These are phyloP conservation scores for Cladosporium halotolerans DNA, from an alignment of 2,329 filamentous ascomycete species.

Conservation along the genomic window DNA sequence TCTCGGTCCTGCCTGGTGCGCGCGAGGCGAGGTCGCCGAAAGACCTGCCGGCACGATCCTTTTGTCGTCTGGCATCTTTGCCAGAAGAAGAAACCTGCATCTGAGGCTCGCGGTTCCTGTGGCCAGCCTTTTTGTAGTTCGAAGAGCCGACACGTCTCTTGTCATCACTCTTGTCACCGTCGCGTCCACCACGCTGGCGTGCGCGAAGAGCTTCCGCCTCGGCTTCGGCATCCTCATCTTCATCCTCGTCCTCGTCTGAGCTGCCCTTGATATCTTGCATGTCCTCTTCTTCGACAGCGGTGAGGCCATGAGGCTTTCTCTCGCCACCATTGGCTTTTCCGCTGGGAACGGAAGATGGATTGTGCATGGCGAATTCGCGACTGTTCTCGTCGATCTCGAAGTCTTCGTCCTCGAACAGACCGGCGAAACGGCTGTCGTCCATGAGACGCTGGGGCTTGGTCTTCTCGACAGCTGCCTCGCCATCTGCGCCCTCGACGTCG, in stretches of 20 bases:
- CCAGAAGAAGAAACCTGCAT: slow-evolving; percentile 53
- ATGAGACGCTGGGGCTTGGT: slow-evolving; percentile 50
- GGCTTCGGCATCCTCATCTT: slow-evolving; percentile 34
- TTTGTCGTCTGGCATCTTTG: slow-evolving; percentile 27
- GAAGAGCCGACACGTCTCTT: slow-evolving; percentile 58
- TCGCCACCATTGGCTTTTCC: slow-evolving; percentile 26
- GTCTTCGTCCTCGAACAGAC: slow-evolving; percentile 86
- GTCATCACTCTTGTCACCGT: slow-evolving; percentile 31
- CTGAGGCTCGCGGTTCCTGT: slow-evolving; percentile 36
- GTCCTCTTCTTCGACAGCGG: slow-evolving; percentile 55
- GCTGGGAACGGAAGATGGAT: slow-evolving; percentile 65
- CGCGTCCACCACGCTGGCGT: slow-evolving; percentile 35
- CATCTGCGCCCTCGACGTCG: slow-evolving; percentile 40
- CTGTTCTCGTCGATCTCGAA: slow-evolving; percentile 88
- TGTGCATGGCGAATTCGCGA: slow-evolving; percentile 79
- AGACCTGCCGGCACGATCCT: slow-evolving; percentile 44
- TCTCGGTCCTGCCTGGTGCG: slow-evolving; percentile 16
- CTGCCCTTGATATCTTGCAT: slow-evolving; percentile 38
- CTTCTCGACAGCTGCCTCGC: slow-evolving; percentile 20
- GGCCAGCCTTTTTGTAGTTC: slow-evolving; percentile 53
- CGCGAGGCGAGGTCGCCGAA: slow-evolving; percentile 51
- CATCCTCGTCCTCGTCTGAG: slow-evolving; percentile 31
- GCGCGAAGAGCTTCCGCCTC: slow-evolving; percentile 20
- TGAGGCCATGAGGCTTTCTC: slow-evolving; percentile 45
- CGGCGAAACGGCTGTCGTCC: slow-evolving; percentile 77